Conservation (phyloP, 257 asterid genomes). For the Phtheirospermum japonicum region DNA sequence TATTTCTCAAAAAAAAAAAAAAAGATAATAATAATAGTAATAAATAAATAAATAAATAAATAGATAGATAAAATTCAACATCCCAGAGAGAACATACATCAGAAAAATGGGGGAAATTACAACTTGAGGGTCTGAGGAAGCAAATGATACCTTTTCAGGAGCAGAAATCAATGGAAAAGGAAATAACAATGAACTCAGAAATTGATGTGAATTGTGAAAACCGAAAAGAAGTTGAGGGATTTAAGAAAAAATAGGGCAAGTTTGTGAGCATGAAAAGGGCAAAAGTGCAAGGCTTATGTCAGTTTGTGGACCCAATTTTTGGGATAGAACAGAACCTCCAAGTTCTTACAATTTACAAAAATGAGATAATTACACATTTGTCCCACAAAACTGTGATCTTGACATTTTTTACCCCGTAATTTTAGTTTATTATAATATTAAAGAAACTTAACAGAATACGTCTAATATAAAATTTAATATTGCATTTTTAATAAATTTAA, state of each 20-base stretch:
- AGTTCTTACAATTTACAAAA: conserved; percentile 19
- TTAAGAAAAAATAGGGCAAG: conserved; percentile 24
- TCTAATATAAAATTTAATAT: too few relatives aligned
- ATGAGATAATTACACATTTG: too few relatives aligned
- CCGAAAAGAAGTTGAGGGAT: background rate
- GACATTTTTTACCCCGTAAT: too few relatives aligned
- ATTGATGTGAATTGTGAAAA: conserved; percentile 19
- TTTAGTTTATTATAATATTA: too few relatives aligned
- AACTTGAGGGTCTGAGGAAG: too few relatives aligned
- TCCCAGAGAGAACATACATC: background rate
- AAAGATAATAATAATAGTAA: too few relatives aligned
- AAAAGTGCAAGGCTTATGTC: conserved; percentile 38
- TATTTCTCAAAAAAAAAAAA: conserved; percentile 8
- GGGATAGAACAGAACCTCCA: conserved; percentile 40
- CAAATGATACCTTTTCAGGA: conserved; percentile 25
- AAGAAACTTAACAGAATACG: too few relatives aligned
- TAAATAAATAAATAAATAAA: background rate
- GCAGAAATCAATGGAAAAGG: conserved; percentile 20
- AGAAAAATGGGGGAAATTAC: too few relatives aligned
- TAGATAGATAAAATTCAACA: background rate
- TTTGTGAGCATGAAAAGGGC: conserved; percentile 15
- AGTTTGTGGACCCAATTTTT: conserved; percentile 51
- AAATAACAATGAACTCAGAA: background rate
- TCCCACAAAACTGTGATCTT: too few relatives aligned
- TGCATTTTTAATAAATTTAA: too few relatives aligned